Evolutionary conservation across 805 yeast species (phyloP), one percentile per base, ranked within the genome.

Genomic region (Candida ficus): DNA sequence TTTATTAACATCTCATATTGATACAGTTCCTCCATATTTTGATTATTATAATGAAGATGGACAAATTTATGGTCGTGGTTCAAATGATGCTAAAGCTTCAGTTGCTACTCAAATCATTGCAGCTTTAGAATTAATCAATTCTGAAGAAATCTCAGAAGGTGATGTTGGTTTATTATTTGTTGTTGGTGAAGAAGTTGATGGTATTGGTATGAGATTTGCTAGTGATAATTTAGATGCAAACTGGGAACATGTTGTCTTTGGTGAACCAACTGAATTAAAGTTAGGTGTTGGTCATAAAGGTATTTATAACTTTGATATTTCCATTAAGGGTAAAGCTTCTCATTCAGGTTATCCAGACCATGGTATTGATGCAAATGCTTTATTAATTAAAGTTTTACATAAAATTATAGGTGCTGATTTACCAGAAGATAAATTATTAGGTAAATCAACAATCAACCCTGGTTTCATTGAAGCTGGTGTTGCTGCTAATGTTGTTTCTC

Each of bases 281-380:
- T 63, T 82, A 17, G 86, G 83, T 12, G 73, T 73, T 5, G 89
- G 88, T 11, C 90, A 82, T 54, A 82, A 82, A 58, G 87, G 87
- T 13, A 61, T 68, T 28, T 72, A 64, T 33, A 49, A 62, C 38
- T 69, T 72, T 27, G 53, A 63, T 5, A 44, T 78, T 20, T 44
- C 56, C 14, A 75, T 71, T n/a, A 48, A 54, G n/a, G 88, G 87
- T 4, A 65, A 68, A 40, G 73, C 85, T 2, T 63, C 78, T 4
- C 89, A 82, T 53, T 75, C 82, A 3, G 87, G 87, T 1, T 80
- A 81, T 57, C 90, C 90, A 8, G 74, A 80, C 35, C 62, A 77
- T 29, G 89, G 89, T 4, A 58, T 78, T 39, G 76, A 76, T 44
- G 85, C 89, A 3, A 73, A 76, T 37, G 74, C 71, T 38, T 73